phyloP scores from a whole-genome alignment of 2,329 filamentous ascomycete species.

The Fusarium longipes region DNA sequence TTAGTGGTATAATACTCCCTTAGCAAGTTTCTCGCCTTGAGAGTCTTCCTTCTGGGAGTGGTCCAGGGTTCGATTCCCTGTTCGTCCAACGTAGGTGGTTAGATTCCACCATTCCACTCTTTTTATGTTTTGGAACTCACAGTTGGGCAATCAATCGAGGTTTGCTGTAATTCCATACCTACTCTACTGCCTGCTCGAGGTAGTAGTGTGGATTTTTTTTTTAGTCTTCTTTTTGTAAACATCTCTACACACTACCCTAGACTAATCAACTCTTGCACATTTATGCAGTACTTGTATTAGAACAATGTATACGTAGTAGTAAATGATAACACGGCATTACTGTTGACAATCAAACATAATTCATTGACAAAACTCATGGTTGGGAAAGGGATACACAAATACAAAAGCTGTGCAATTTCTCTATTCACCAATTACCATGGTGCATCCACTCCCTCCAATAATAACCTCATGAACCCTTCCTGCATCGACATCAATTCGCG shows the following conservation, averaged over 20 bases:
- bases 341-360: no score
- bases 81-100: conserved; percentile 39
- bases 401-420: not conserved
- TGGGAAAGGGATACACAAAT: no score
- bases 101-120: conserved; percentile 12
- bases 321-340: no score
- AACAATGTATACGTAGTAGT: no score
- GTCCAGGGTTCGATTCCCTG: conserved; percentile 26
- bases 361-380: no score
- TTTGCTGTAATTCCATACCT: no score
- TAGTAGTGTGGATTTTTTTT: no score
- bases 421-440: conserved; percentile 72
- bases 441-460: conserved; percentile 74
- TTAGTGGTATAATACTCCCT: conserved; percentile 46
- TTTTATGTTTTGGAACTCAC: conserved; percentile 7
- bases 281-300: not conserved
- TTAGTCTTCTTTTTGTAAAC: no score
- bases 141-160: not conserved
- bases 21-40: not conserved
- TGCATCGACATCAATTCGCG: conserved; percentile 74
- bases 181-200: no score
- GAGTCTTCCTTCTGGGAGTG: conserved; percentile 21
- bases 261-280: not conserved
- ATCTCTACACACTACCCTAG: not conserved
- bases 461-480: conserved; percentile 75